Conservation (phyloP, 2,329 filamentous ascomycete species). For the Cercospora sesami region DNA sequence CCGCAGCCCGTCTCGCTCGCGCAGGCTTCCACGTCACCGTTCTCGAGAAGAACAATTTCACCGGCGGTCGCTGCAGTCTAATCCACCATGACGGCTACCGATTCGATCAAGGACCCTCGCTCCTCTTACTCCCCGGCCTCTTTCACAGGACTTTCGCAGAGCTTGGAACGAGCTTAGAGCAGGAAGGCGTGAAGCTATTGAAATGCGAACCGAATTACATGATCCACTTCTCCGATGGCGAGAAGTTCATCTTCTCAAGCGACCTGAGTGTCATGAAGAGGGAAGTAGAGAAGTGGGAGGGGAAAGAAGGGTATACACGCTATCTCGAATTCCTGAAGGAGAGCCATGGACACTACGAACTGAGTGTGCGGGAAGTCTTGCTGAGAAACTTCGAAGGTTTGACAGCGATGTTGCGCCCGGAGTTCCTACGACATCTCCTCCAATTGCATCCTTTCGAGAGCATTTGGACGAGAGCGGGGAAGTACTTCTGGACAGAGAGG, state of each 20-base stretch:
- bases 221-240: constrained; percentile 70
- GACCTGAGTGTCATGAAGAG: constrained; percentile 69
- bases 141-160: constrained; percentile 70
- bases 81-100: constrained; percentile 50
- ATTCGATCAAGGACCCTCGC: constrained; percentile 75
- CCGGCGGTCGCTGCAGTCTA: constrained; percentile 69
- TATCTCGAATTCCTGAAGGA: constrained; percentile 68
- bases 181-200: constrained; percentile 65
- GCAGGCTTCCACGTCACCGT: constrained; percentile 71
- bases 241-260: constrained; percentile 63
- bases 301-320: constrained; percentile 67
- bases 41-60: constrained; percentile 74
- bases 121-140: constrained; percentile 69
- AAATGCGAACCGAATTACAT: constrained; percentile 77
- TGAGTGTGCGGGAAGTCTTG: constrained; percentile 65
- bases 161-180: constrained; percentile 64
- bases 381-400: constrained; percentile 66
- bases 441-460: constrained; percentile 69
- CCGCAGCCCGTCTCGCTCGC: constrained; percentile 67
- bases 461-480: constrained; percentile 64
- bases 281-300: constrained; percentile 72
- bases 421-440: constrained; percentile 60
- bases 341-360: constrained; percentile 68
- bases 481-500: constrained; percentile 70
- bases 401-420: constrained; percentile 57